Evolutionary conservation across 2,329 filamentous ascomycete genomes (phyloP), one percentile per base, ranked within the genome.

Genomic region (Purpureocillium lavendulum): DNA sequence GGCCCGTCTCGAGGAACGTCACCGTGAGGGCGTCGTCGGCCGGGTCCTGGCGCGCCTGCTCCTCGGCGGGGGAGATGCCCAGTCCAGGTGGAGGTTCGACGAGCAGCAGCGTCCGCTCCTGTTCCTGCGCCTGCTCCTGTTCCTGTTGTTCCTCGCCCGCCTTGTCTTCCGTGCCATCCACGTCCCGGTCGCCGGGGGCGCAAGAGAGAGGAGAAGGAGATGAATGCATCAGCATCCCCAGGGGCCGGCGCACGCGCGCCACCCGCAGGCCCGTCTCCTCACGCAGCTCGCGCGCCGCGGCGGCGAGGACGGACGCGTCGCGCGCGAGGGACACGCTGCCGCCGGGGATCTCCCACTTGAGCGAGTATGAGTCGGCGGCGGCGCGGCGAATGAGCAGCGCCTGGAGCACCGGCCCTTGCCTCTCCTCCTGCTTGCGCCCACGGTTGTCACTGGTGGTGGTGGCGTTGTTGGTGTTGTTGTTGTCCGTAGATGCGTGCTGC

Each of bases 191-290:
- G n/a, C n/a, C n/a, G n/a, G n/a, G n/a, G n/a, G n/a, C n/a, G n/a
- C n/a, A n/a, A n/a, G n/a, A n/a, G n/a, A n/a, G 21, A 26, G 6
- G 21, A 26, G 6, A 10, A 26, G 21, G 21, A 26, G 21, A 26
- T 10, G n/a, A n/a, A n/a, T n/a, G n/a, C n/a, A n/a, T n/a, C 2
- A 40, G 33, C 40, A 45, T 36, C 3, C 49, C 45, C 2, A 57
- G 49, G 1, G 50, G 42, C 4, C 42, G 42, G 9, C 45, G 46
- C 2, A 66, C 53, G 7, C 40, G 40, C 1, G 40, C 47, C 6
- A 58, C 60, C 2, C 40, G 33, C 1, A 73, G 56, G 0, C 64
- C 60, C 0, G 67, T 51, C 47, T 73, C 69, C 46, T 73, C 70
- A 52, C 54, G 59, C 2, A 74, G 56, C 51, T 74, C 70, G 21